Percentiles rank a stretch among this genome's conserved stretches.
These are phyloP conservation scores for Ostreobium quekettii DNA, from an alignment of 139 green algal genomes.

Conservation along the genomic window DNA sequence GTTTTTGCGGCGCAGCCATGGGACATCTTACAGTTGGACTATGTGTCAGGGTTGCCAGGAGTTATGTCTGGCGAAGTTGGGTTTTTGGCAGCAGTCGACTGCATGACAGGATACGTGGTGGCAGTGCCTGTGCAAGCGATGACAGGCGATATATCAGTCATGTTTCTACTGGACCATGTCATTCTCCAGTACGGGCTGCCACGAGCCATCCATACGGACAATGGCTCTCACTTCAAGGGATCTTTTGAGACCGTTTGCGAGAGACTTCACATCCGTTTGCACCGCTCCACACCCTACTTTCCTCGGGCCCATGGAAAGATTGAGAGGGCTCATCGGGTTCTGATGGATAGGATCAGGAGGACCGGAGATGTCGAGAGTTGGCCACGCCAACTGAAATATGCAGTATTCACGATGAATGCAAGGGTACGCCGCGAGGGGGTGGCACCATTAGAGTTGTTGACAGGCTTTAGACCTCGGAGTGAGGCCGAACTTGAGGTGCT, in stretches of 20 bases:
- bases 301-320: constrained; percentile 1
- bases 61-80: neutral
- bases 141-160: neutral
- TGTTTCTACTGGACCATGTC: neutral
- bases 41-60: neutral
- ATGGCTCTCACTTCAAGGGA: constrained; percentile 11
- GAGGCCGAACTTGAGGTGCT: too few relatives aligned
- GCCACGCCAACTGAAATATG: neutral
- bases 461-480: too few relatives aligned
- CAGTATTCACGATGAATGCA: neutral
- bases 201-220: neutral
- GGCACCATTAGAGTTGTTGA: too few relatives aligned
- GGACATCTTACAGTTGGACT: neutral
- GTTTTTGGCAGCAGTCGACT: neutral
- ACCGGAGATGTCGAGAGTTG: neutral
- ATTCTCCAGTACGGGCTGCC: neutral
- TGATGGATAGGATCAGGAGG: neutral
- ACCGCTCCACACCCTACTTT: neutral
- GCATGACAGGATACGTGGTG: neutral
- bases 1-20: neutral
- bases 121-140: neutral
- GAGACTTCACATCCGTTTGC: neutral
- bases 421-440: too few relatives aligned
- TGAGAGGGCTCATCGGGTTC: neutral
- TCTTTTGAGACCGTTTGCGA: neutral